Percentiles rank a stretch among this genome's conserved stretches.
These are phyloP conservation scores for Nannizziopsis arthrosporioides DNA, from an alignment of 2,329 filamentous ascomycete genomes.

Conservation along the genomic window DNA sequence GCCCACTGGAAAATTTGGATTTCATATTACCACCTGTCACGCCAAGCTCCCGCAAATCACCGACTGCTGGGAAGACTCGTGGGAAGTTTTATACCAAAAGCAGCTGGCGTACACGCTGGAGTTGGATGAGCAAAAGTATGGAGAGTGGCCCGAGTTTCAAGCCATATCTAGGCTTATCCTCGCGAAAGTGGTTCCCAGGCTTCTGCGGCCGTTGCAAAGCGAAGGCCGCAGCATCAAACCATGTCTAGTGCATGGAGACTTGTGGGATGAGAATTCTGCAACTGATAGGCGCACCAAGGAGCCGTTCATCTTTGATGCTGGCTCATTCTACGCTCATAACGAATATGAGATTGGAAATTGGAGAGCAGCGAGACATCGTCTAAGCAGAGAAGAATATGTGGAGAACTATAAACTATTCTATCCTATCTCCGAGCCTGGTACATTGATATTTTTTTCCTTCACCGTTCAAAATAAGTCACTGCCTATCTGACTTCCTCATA, in stretches of 20 bases:
- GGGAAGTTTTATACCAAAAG: constrained; percentile 17
- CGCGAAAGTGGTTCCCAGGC: constrained; percentile 22
- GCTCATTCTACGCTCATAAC: constrained; percentile 26
- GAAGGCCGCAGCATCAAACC: constrained; percentile 24
- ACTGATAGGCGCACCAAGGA: constrained; percentile 21
- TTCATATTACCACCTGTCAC: constrained; percentile 19
- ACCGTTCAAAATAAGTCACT: neutral
- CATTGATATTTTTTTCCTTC: neutral
- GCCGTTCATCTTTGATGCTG: constrained; percentile 25
- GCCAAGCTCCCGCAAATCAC: constrained; percentile 14
- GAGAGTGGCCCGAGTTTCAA: constrained; percentile 18
- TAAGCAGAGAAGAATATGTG: constrained; percentile 4
- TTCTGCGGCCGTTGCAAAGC: constrained; percentile 23
- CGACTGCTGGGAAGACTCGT: constrained; percentile 16
- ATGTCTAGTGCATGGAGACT: constrained; percentile 25
- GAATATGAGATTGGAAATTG: constrained; percentile 21
- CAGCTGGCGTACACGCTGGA: constrained; percentile 14
- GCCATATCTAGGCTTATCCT: constrained; percentile 16
- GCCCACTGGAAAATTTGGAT: constrained; percentile 23
- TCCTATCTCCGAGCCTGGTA: constrained; percentile 10
- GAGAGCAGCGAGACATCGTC: constrained; percentile 11
- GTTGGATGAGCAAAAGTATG: constrained; percentile 10
- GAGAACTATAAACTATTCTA: constrained; percentile 5
- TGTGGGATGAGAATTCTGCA: constrained; percentile 27
- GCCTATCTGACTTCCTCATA: neutral